These are phyloP conservation scores for Phylloboletellus chloephorus DNA, from an alignment of 1,284 basidiomycete genomes.

Conservation along the genomic window DNA sequence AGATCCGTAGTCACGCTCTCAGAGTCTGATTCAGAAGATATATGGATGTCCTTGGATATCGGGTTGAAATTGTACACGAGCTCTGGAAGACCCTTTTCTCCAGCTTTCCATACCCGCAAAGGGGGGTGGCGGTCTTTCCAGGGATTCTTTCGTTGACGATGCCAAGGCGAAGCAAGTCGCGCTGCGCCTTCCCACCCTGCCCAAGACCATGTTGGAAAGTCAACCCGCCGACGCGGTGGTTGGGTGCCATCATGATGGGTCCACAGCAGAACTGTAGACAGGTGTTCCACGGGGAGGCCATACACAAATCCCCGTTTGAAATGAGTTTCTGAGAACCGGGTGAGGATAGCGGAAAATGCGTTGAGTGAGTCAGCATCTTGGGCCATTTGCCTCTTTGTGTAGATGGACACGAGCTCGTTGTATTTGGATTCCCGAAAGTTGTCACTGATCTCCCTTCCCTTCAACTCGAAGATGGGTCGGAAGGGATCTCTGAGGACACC, in stretches of 20 bases:
- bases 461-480: too few relatives aligned
- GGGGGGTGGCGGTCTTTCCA: too few relatives aligned
- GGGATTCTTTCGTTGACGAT: background rate
- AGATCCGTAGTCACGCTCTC: too few relatives aligned
- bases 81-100: background rate
- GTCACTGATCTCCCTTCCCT: too few relatives aligned
- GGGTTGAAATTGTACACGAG: constrained; percentile 11
- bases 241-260: background rate
- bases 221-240: constrained; percentile 4
- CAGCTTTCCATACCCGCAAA: constrained; percentile 14
- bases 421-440: too few relatives aligned
- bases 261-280: constrained; percentile 15
- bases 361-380: constrained; percentile 12
- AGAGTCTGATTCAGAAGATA: too few relatives aligned
- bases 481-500: too few relatives aligned
- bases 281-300: constrained; percentile 10
- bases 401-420: constrained; percentile 6
- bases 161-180: background rate
- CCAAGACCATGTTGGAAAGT: constrained; percentile 16
- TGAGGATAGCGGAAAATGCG: constrained; percentile 16
- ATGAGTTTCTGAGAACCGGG: constrained; percentile 1
- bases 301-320: constrained; percentile 13
- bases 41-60: too few relatives aligned
- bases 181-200: constrained; percentile 11
- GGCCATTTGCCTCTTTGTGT: constrained; percentile 10